Conservation (phyloP, 768 basidiomycete genomes). For the Brasilioporus rufonigricans region DNA sequence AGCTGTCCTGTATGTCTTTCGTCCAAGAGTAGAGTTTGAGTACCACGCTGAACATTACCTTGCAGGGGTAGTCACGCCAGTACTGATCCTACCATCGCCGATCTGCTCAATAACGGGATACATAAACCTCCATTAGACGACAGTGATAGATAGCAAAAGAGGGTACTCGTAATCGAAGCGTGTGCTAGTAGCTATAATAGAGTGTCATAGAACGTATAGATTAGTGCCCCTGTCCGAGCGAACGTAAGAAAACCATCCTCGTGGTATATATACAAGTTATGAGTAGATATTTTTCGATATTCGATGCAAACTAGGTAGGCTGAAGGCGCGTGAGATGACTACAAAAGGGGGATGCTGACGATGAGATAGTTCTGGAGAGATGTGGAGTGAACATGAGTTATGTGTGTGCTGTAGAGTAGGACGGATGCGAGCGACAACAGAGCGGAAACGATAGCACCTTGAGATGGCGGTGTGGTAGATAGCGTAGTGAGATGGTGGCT, state of each 20-base stretch:
- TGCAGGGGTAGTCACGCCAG: conserved; percentile 45
- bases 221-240: conserved; percentile 28
- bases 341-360: conserved; percentile 25
- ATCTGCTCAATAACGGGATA: conserved; percentile 60
- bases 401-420: conserved; percentile 25
- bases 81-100: conserved; percentile 44
- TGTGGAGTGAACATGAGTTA: conserved; percentile 14
- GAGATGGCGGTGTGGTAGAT: conserved; percentile 1
- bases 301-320: conserved; percentile 20
- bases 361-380: conserved; percentile 18
- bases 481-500: conserved; percentile 9
- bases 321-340: conserved; percentile 19
- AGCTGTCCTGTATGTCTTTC: conserved; percentile 53
- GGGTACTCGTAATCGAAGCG: conserved; percentile 6
- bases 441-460: conserved; percentile 18
- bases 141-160: conserved; percentile 13
- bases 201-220: conserved; percentile 29
- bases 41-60: background rate
- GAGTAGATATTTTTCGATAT: conserved; percentile 21
- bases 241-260: conserved; percentile 12
- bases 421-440: conserved; percentile 20
- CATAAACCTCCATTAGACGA: conserved; percentile 47
- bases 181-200: conserved; percentile 16
- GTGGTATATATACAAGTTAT: conserved; percentile 27
- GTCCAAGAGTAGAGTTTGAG: background rate